Evolutionary conservation across 2,329 filamentous ascomycete species (phyloP), one percentile per base, ranked within the genome.

Genomic region (Colletotrichum salicis): DNA sequence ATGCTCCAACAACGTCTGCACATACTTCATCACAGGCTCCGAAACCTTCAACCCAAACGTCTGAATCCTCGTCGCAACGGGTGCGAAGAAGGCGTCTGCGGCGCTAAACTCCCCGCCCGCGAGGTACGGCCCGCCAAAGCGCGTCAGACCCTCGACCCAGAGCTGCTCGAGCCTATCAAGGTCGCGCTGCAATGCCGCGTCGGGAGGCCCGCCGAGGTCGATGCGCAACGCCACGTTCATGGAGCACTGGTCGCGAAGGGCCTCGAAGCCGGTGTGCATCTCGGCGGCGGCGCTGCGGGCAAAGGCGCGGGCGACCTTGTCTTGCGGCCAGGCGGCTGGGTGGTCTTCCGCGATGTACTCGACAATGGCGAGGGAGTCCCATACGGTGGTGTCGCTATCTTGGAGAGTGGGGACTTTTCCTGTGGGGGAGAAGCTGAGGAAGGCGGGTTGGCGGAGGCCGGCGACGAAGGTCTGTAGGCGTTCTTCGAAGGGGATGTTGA

Each of bases 351-450:
- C 83, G 4, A 87, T 76, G 74, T 84, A 84, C 67, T 87, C 85
- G 78, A 78, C 78, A 59, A 88, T 87, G 67, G 86, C 82, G 15
- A 87, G 79, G 0, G 86, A 87, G 72, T 88, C 86, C 77, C 82
- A 84, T 7, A 82, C 71, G 37, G 83, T 77, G 12, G 74, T 68
- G 12, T 76, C 75, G 19, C 58, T 72, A 64, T 83, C 79, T 31
- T 82, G 77, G 12, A 86, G 76, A 68, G 82, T 81, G 2, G 84
- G 84, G 10, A 86, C 84, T 56, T 84, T 84, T 69, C 79, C 84
- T 4, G 75, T 76, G 58, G 80, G 85, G 37, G 80, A 86, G 76
- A 82, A 85, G 29, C 74, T 70, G 65, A 74, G 74, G 72, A 80
- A 86, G 7, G 75, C 78, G 51, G 77, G 79, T 67, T 80, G 84